A percentile compares a stretch with the other conserved stretches of the same genome.
Conservation (phyloP, 108 stramenopile species). For the Cyclostephanos tholiformis region DNA sequence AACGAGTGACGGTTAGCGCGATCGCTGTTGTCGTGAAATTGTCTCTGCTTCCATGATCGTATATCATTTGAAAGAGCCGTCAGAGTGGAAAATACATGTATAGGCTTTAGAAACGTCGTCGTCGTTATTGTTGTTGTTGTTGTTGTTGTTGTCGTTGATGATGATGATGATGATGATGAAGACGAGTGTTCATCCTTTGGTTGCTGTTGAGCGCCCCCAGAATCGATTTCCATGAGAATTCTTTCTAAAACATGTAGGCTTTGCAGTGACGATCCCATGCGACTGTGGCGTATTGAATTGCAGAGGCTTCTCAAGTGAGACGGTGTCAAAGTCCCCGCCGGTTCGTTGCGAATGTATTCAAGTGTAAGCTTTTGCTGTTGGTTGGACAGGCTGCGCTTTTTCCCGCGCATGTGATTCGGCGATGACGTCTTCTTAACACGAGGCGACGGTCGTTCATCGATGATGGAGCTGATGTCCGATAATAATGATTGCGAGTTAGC, state of each 20-base stretch:
- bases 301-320: conserved; percentile 17
- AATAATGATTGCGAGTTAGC: neutral
- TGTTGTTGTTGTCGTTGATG: too few species aligned
- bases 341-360: conserved; percentile 11
- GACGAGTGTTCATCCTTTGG: neutral
- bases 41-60: conserved; percentile 1
- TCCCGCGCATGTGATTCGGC: neutral
- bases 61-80: conserved; percentile 32
- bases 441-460: conserved; percentile 8
- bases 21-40: conserved; percentile 1
- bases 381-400: neutral
- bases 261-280: conserved; percentile 10
- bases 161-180: too few species aligned
- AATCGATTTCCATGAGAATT: conserved; percentile 28
- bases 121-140: too few species aligned
- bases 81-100: conserved; percentile 32
- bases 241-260: conserved; percentile 18
- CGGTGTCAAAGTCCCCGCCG: conserved; percentile 10
- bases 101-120: conserved; percentile 18
- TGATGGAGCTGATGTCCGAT: conserved; percentile 6
- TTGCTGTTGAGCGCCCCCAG: conserved; percentile 1
- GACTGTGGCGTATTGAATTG: conserved; percentile 19
- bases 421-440: neutral
- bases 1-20: neutral
- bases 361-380: neutral